Evolutionary conservation across 2,329 filamentous ascomycete species (phyloP).

Genomic region (Ascomycota sp.): DNA sequence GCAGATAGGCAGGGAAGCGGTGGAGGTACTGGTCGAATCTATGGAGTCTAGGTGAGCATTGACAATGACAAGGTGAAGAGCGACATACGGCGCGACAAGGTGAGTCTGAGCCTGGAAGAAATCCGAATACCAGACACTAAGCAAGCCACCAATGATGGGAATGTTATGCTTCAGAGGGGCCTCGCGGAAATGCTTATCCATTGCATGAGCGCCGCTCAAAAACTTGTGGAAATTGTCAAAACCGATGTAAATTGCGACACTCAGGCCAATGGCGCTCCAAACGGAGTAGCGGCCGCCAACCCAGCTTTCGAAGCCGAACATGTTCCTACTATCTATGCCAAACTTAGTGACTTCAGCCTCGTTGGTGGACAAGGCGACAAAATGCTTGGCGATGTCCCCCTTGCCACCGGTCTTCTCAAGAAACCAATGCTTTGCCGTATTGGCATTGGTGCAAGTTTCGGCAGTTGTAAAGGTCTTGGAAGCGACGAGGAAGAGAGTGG

Average conservation of each 20-base stretch:
- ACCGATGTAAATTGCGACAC: slow-evolving; percentile 84
- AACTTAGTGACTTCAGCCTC: slow-evolving; percentile 92
- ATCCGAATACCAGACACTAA: slow-evolving; percentile 97
- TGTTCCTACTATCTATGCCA: slow-evolving; percentile 96
- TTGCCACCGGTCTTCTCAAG: slow-evolving; percentile 56
- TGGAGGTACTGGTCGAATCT: slow-evolving; percentile 98
- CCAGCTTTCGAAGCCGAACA: slow-evolving; percentile 99
- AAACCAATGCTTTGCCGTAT: slow-evolving; percentile 95
- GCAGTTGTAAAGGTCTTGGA: slow-evolving; percentile 99
- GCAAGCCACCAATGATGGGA: slow-evolving; percentile 70
- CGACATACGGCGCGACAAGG: slow-evolving; percentile 71
- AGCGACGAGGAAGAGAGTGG: slow-evolving; percentile 93
- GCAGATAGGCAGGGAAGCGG: slow-evolving; percentile 95
- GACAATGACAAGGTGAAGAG: too few relatives aligned
- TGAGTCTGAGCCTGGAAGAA: slow-evolving; percentile 98
- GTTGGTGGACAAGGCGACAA: slow-evolving; percentile 94
- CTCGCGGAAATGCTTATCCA: slow-evolving; percentile 95
- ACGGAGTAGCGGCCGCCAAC: slow-evolving; percentile 96
- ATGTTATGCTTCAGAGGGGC: slow-evolving; percentile 90
- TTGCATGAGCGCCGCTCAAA: slow-evolving; percentile 80
- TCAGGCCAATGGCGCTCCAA: slow-evolving; percentile 95
- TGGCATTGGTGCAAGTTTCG: slow-evolving; percentile 92
- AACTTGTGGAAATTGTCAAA: slow-evolving; percentile 97
- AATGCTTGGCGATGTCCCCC: slow-evolving; percentile 92
- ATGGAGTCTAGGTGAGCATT: not conserved